phyloP scores from a whole-genome alignment of 805 yeast genomes.

The Wickerhamomyces xylosicus region DNA sequence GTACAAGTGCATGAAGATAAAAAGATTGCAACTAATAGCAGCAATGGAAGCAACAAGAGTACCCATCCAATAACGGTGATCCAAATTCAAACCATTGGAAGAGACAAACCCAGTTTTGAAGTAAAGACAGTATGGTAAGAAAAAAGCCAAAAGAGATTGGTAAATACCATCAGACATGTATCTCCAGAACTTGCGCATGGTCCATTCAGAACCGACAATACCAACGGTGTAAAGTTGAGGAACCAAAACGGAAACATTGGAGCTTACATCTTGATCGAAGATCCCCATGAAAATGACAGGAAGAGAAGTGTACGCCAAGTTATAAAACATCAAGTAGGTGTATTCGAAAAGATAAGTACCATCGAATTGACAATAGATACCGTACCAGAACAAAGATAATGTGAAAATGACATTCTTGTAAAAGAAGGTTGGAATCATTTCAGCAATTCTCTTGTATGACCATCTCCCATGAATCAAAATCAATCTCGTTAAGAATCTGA shows the following conservation, averaged over 20 bases:
- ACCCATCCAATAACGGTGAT: slow-evolving; percentile 70
- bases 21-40: slow-evolving; percentile 55
- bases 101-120: slow-evolving; percentile 33
- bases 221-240: slow-evolving; percentile 73
- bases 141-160: slow-evolving; percentile 64
- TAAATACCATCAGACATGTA: slow-evolving; percentile 73
- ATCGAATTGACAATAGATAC: slow-evolving; percentile 64
- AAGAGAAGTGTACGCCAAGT: slow-evolving; percentile 72
- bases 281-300: slow-evolving; percentile 74
- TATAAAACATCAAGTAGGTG: slow-evolving; percentile 73
- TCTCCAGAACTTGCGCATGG: slow-evolving; percentile 53
- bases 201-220: slow-evolving; percentile 64
- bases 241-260: slow-evolving; percentile 54
- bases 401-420: slow-evolving; percentile 73
- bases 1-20: slow-evolving; percentile 55
- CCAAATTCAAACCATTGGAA: slow-evolving; percentile 45
- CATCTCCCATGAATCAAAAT: slow-evolving; percentile 76
- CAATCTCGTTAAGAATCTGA: slow-evolving; percentile 57
- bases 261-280: slow-evolving; percentile 73
- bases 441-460: slow-evolving; percentile 75
- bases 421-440: slow-evolving; percentile 77
- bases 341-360: slow-evolving; percentile 73
- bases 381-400: slow-evolving; percentile 70
- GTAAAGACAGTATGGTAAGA: slow-evolving; percentile 57
- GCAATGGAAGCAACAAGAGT: slow-evolving; percentile 56